Evolutionary conservation across 2,329 filamentous ascomycete species (phyloP).

Genomic region (Fusarium multiceps): DNA sequence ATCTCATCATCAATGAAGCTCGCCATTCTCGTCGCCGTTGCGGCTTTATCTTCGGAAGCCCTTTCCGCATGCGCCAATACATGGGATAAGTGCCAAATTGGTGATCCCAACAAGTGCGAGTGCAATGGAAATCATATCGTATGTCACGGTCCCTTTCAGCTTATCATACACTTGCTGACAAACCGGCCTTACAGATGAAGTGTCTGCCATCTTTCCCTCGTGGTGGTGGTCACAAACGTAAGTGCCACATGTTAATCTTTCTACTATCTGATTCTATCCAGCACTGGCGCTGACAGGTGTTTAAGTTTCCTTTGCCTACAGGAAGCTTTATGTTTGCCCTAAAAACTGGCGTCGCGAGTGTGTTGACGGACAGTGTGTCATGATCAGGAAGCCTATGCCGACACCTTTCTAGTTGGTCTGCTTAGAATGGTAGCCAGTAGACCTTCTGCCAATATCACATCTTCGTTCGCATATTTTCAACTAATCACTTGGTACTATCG

Average conservation of each 20-base stretch:
- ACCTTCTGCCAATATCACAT: not conserved
- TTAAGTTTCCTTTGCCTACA: not conserved
- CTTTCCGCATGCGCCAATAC: not conserved
- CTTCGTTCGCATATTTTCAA: too few species aligned
- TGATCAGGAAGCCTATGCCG: not conserved
- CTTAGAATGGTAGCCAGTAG: accelerated
- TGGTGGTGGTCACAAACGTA: not conserved
- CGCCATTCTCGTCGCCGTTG: not conserved
- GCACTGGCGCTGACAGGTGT: not conserved
- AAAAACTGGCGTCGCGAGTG: not conserved
- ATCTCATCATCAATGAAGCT: not conserved
- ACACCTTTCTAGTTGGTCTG: not conserved
- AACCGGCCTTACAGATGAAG: not conserved
- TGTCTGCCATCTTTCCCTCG: not conserved
- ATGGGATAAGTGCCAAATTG: not conserved
- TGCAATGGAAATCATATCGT: not conserved
- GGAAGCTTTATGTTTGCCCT: not conserved
- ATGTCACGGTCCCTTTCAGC: accelerated
- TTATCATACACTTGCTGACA: not conserved
- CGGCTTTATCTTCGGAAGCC: not conserved
- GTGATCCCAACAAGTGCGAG: not conserved
- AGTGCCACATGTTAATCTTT: not conserved
- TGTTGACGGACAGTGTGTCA: not conserved
- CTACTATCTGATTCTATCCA: not conserved
- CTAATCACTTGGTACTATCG: too few species aligned